Evolutionary conservation across 108 stramenopile species (phyloP), one percentile per base, ranked within the genome.

Genomic region (Stephanodiscus triporus): DNA sequence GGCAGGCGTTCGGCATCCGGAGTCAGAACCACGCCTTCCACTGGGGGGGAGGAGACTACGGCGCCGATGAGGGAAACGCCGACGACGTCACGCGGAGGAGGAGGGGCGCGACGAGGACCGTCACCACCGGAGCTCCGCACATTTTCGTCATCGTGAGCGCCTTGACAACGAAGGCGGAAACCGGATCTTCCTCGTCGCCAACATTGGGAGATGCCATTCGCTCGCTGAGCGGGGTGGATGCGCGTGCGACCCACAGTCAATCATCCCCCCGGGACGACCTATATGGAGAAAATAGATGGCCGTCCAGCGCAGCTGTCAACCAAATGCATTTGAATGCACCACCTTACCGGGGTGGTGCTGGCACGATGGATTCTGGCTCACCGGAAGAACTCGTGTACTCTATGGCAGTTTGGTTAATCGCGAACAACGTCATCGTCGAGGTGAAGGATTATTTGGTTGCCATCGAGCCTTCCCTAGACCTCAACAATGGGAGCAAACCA

Each of bases 361-460:
- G 27, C 49, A 0, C 30, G 20, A 42, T n/a, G 5, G 50, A 29
- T 54, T 2, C 57, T 50, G 9, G 43, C 16, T 16, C 43, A 61
- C 16, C 34, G 0, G 73, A 66, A 7, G 54, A 45, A 45, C 27
- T 42, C 43, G 20, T 80, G 16, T 36, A 58, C 45, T 48, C 62
- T 1, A 36, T 49, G 34, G 47, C 63, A 20, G 50, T 43, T 22
- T 43, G 32, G 29, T 57, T 47, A 22, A 38, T 42, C 2, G 72
- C 51, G 3, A 86, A 86, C 53, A 66, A 61, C 17, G 74, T 91
- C 7, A 56, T 95, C 49, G 65, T 83, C 2, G 86, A 89, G 40
- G 36, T 87, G 23, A 79, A 86, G 58, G 86, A 89, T 36, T 91
- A 81, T 64, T 76, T 83, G 30, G 75, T 89, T 10, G 57, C 70